A percentile compares a stretch with the other conserved stretches of the same genome.
These are phyloP conservation scores for Capsicum rhomboideum DNA, from an alignment of 257 asterid genomes.

Conservation along the genomic window DNA sequence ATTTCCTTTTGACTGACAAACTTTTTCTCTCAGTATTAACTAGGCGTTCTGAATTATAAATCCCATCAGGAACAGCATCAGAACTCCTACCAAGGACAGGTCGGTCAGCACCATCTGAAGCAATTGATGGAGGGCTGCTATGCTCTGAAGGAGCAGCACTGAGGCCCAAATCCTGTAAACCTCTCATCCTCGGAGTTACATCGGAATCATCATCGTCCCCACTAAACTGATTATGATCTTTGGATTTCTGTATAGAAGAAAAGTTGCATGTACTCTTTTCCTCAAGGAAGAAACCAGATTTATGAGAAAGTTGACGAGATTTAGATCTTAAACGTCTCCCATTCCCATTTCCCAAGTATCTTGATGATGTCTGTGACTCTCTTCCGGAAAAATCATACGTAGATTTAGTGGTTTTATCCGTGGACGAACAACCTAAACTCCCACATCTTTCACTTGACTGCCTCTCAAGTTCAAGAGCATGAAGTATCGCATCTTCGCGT, in stretches of 20 bases:
- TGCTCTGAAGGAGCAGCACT: constrained; percentile 46
- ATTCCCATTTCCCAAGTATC: constrained; percentile 32
- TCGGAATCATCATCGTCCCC: constrained; percentile 61
- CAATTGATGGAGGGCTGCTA: constrained; percentile 32
- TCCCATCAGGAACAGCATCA: constrained; percentile 12
- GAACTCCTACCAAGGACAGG: constrained; percentile 12
- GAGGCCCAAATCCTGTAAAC: constrained; percentile 76
- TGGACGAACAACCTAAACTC: constrained; percentile 43
- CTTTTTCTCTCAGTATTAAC: constrained; percentile 6
- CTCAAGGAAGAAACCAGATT: constrained; percentile 27
- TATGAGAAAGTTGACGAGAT: constrained; percentile 29
- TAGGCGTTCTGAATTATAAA: constrained; percentile 12
- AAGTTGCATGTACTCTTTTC: constrained; percentile 33
- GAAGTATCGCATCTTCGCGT: constrained; percentile 94
- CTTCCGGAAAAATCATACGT: constrained; percentile 29
- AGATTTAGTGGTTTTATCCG: constrained; percentile 32
- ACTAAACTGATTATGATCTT: constrained; percentile 40
- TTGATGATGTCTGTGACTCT: constrained; percentile 25
- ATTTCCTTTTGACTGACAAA: constrained; percentile 20
- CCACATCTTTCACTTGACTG: constrained; percentile 66
- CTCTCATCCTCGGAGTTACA: constrained; percentile 67
- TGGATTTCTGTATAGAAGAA: constrained; percentile 20
- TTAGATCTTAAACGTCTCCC: constrained; percentile 24
- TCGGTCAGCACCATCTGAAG: constrained; percentile 20
- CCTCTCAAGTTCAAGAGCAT: constrained; percentile 94